Base-by-base conservation (phyloP, 2,329 filamentous ascomycete species). In the Aspergillus luchuensis region DNA sequence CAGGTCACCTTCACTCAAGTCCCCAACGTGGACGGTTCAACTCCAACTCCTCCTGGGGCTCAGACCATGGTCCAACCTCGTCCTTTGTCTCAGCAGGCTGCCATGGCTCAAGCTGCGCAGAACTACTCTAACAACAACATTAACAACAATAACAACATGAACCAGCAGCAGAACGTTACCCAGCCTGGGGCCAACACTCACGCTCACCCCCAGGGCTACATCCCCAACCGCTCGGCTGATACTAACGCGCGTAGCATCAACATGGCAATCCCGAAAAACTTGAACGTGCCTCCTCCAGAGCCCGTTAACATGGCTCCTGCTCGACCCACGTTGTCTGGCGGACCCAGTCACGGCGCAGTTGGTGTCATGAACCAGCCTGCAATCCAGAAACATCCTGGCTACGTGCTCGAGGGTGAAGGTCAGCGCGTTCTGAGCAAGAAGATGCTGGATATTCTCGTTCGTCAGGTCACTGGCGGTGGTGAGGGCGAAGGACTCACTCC, bases 351-450 rank as follows among this genome's bases (percentile, higher is more conserved):
- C 64, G 88, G 88, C 6, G 85, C 90, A 0, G 90, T 90, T 56
- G 92, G 92, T 56, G 89, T 95, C 53, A 91, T 97, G 84, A 89
- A 89, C 55, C 92, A 97, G 71, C 93, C 95, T 0, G 91, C 91
- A 2, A 85, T 98, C 62, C 82, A 88, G 58, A 93, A 92, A 72
- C 87, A 91, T 48, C 91, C 92, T 0, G 87, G 88, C 0, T 96
- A 91, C 75, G 91, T 91, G 59, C 88, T 97, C 60, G 94, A 98
- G 74, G 91, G 91, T 30, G 93, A 97, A 72, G 92, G 92, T 25
- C 92, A 97, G 70, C 89, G 93, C 47, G 90, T 99, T 1, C 82
- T 99, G n/a, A 96, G 90, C 80, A 97, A 97, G 85, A 96, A 96
- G 80, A 98, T 97, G 80, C 84, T 99, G 43, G 93, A 99, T 72